Conservation (phyloP, 1,284 basidiomycete genomes). For the Ustilago trichophora region DNA sequence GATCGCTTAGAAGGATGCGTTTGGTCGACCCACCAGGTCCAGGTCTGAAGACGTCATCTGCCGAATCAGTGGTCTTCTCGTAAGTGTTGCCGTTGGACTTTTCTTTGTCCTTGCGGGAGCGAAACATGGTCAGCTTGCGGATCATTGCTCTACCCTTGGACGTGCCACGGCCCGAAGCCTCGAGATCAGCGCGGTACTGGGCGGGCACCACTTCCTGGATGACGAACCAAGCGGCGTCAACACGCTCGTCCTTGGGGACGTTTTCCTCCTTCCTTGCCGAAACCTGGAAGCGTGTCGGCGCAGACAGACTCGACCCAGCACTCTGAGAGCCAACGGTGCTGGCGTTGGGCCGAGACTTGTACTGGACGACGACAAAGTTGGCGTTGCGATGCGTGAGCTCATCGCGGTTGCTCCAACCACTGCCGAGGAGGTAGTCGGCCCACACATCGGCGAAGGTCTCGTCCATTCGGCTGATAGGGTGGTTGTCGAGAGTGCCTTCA, state of each 20-base stretch:
- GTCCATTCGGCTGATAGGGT: conserved; percentile 58
- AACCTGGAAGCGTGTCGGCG: conserved; percentile 28
- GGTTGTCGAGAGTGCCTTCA: conserved; percentile 13
- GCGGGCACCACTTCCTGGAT: conserved; percentile 62
- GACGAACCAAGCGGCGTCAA: conserved; percentile 63
- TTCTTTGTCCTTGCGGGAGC: conserved; percentile 25
- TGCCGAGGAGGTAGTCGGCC: conserved; percentile 62
- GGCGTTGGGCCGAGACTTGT: conserved; percentile 48
- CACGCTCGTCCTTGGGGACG: conserved; percentile 38
- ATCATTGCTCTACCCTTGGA: conserved; percentile 55
- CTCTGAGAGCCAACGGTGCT: conserved; percentile 45
- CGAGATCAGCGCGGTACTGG: conserved; percentile 58
- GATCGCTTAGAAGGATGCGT: conserved; percentile 44
- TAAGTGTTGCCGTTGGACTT: conserved; percentile 9
- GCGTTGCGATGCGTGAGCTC: conserved; percentile 62
- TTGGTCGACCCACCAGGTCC: conserved; percentile 53
- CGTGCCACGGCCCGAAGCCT: conserved; percentile 34
- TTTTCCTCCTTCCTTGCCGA: conserved; percentile 21
- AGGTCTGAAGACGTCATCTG: conserved; percentile 47
- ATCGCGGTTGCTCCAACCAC: conserved; percentile 65
- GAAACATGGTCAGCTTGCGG: conserved; percentile 63
- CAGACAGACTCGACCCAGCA: conserved; percentile 24
- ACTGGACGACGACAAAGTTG: conserved; percentile 65
- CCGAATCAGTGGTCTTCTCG: conserved; percentile 1
- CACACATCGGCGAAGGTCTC: conserved; percentile 63